A percentile compares a stretch with the other conserved stretches of the same genome.
Conservation (phyloP, 2,329 filamentous ascomycete species). For the Ceratocystis albifundus region DNA sequence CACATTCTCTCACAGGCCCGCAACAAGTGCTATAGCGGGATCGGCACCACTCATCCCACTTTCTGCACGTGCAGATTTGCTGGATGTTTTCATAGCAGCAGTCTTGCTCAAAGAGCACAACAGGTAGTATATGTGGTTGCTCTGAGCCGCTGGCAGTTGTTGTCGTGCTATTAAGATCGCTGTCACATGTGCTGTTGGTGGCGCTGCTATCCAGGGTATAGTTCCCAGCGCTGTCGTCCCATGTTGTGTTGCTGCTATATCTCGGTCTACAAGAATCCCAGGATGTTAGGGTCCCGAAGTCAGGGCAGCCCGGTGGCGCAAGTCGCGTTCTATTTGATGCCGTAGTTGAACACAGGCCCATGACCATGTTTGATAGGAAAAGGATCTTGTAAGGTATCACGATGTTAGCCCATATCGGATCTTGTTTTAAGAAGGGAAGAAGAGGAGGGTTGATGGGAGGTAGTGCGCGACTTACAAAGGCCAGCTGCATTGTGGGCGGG, state of each 20-base stretch:
- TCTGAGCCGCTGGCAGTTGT: background rate
- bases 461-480: background rate
- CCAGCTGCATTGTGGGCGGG: background rate
- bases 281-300: background rate
- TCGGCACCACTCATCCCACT: constrained; percentile 17
- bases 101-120: constrained; percentile 6
- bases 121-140: background rate
- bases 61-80: constrained; percentile 16
- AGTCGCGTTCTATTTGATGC: background rate
- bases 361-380: background rate
- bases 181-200: background rate
- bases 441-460: background rate
- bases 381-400: background rate
- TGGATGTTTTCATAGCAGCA: constrained; percentile 16
- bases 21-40: constrained; percentile 17
- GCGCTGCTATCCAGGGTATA: background rate
- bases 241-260: constrained; percentile 1
- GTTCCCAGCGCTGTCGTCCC: background rate
- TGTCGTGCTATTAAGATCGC: background rate
- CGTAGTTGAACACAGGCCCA: background rate
- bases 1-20: constrained; percentile 15
- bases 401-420: background rate
- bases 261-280: background rate
- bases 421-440: background rate
- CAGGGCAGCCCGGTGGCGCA: background rate